phyloP scores from a whole-genome alignment of 2,329 filamentous ascomycete genomes.

The Microcera coccophila region DNA sequence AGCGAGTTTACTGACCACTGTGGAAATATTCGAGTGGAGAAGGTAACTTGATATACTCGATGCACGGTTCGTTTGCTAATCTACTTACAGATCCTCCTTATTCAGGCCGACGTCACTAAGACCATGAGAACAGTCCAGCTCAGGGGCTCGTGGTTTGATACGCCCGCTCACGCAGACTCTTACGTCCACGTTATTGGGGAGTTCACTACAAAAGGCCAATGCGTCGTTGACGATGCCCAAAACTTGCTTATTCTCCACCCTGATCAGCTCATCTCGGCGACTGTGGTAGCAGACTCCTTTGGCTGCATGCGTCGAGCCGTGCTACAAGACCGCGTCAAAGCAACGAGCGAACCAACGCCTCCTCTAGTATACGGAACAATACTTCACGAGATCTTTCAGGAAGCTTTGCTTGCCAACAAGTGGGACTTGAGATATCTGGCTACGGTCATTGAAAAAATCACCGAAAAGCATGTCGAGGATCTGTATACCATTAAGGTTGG shows the following conservation, averaged over 20 bases:
- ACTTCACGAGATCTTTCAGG: constrained; percentile 92
- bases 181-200: constrained; percentile 84
- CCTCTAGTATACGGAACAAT: constrained; percentile 90
- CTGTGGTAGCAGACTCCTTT: constrained; percentile 94
- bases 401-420: constrained; percentile 74
- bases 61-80: constrained; percentile 6
- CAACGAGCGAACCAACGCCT: constrained; percentile 72
- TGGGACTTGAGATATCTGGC: constrained; percentile 72
- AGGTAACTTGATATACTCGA: constrained; percentile 50
- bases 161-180: constrained; percentile 66
- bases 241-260: constrained; percentile 91
- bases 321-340: constrained; percentile 90
- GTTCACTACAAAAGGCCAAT: constrained; percentile 67
- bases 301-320: constrained; percentile 86
- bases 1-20: constrained; percentile 62
- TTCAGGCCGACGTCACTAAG: constrained; percentile 72
- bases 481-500: constrained; percentile 82
- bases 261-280: constrained; percentile 91
- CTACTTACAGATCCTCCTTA: constrained; percentile 63
- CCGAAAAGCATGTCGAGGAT: constrained; percentile 79
- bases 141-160: constrained; percentile 83
- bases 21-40: constrained; percentile 61
- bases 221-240: constrained; percentile 74
- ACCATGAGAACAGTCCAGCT: constrained; percentile 66
- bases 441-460: constrained; percentile 61